These are phyloP conservation scores for Wickerhamiella occidentalis DNA, from an alignment of 805 yeast genomes.

Conservation along the genomic window DNA sequence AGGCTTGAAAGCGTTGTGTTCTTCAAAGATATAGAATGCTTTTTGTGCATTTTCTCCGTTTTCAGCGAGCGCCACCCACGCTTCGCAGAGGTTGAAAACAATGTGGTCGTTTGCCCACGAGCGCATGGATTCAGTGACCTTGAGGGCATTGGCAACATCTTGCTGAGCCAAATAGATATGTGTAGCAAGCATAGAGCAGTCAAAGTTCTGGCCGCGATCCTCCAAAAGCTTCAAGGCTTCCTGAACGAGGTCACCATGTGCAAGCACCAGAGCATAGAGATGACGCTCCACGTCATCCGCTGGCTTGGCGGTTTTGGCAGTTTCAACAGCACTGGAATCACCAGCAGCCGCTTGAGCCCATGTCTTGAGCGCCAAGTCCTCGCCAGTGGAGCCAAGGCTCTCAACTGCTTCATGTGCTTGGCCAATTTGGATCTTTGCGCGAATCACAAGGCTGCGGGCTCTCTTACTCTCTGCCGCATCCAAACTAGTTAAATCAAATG, in stretches of 20 bases:
- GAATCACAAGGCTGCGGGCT: conserved; percentile 27
- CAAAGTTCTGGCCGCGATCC: conserved; percentile 31
- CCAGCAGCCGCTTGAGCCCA: conserved; percentile 22
- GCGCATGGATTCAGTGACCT: conserved; percentile 35
- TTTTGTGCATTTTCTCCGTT: conserved; percentile 30
- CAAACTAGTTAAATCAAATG: conserved; percentile 22
- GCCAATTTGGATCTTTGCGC: conserved; percentile 31
- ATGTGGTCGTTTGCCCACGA: conserved; percentile 57
- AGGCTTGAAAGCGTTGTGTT: conserved; percentile 32
- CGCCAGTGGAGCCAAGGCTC: conserved; percentile 22
- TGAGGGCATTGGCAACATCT: conserved; percentile 36
- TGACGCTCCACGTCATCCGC: conserved; percentile 28
- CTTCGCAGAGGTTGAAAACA: conserved; percentile 64
- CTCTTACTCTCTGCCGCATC: conserved; percentile 19
- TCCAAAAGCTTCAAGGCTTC: conserved; percentile 34
- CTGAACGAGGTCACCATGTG: conserved; percentile 32
- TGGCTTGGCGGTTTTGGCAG: conserved; percentile 17
- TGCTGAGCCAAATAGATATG: conserved; percentile 33
- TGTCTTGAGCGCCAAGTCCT: conserved; percentile 19
- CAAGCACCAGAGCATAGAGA: conserved; percentile 33
- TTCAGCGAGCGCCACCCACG: conserved; percentile 46
- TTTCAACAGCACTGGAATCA: conserved; percentile 19
- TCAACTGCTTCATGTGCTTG: conserved; percentile 24
- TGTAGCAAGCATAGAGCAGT: conserved; percentile 28
- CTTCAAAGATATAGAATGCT: conserved; percentile 47